Base-by-base conservation (phyloP, 257 asterid species). In the Salvia splendens region DNA sequence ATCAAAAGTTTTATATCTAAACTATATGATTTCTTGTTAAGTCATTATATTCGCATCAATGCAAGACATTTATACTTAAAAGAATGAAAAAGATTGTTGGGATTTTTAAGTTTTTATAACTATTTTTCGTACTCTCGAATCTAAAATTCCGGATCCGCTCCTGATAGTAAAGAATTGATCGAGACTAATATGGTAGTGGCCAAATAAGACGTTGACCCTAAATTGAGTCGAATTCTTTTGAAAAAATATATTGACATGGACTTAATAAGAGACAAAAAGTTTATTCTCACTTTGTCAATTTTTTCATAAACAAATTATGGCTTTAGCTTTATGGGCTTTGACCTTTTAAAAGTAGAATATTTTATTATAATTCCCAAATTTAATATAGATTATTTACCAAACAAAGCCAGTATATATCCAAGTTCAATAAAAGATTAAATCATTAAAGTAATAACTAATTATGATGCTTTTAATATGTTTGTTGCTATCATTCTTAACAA, bases 371-470 rank as follows among this genome's bases (percentile, higher is more conserved):
- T 16, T 38, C 62, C 69, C 10, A 73, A 40, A 38, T 71, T 5
- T 62, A 77, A 74, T 78, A 69, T 52, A 54, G 77, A 73, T 57
- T 40, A 47, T 53, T 71, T 50, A 70, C 78, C 82, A 69, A 73
- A 73, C 67, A 58, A 38, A 61, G 35, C 32, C 51, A 16, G 69
- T 57, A 45, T 67, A 49, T 64, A 54, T 43, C 65, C 2, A 48
- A 11, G 28, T 49, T 32, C 64, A 67, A 41, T 35, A 24, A 68
- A 54, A 46, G 42, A 28, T 65, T 45, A 24, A 68, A 54, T 38
- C 24, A 28, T 65, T 45, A 43, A 12, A 17, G 55, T 32, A 35
- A 42, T 54, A 64, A 64, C 49, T 56, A 69, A 49, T 64, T 32
- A 45, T 65, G 43, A 38, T 70, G 43, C 62, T 17, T 45, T 49